Evolutionary conservation across 257 asterid species (phyloP), one percentile per base, ranked within the genome.

Genomic region (Cruciata laevipes): DNA sequence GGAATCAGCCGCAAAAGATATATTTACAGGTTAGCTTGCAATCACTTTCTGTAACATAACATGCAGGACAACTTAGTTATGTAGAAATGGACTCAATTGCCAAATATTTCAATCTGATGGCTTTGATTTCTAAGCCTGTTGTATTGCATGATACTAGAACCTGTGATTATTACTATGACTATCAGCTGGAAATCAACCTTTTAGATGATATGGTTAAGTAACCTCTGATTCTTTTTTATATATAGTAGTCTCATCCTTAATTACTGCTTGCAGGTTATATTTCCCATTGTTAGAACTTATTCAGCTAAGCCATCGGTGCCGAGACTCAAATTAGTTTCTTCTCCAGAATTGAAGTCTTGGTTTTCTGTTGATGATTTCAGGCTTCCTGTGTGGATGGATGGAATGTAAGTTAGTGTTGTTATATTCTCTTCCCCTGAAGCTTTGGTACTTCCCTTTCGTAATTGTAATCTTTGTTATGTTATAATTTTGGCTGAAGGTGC

Each of bases 381-480:
- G 80, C 96, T 94, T 78, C 99, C 97, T 60, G 16, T 90, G 65
- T 94, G 99, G 99, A 25, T 87, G 78, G 96, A 88, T 65, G 99
- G 97, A 68, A 94, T 94, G 99, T 94, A 78, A 80, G 97, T 80
- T 68, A 59, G 69, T 33, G 38, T 27, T 55, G 25, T 30, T 63
- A 59, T 53, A n/a, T 57, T 10, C 18, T 23, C 14, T 7, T 13
- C n/a, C 16, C 5, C 61, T 2, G 5, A 31, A 18, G 25, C 25
- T 4, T 25, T 66, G 42, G 31, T 30, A n/a, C 20, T 3, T 0
- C 10, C 11, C 37, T 11, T n/a, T 27, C 23, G 60, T 31, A 60
- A 61, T 5, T 14, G 10, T 14, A 20, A 59, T 25, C n/a, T 27
- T 59, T 59, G n/a, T 60, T 40, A 27, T 17, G n/a, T 31, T 40